Percentiles rank a stretch among this genome's conserved stretches.
Evolutionary conservation across 2,329 filamentous ascomycete species (phyloP).

Genomic region (Alternaria atra): DNA sequence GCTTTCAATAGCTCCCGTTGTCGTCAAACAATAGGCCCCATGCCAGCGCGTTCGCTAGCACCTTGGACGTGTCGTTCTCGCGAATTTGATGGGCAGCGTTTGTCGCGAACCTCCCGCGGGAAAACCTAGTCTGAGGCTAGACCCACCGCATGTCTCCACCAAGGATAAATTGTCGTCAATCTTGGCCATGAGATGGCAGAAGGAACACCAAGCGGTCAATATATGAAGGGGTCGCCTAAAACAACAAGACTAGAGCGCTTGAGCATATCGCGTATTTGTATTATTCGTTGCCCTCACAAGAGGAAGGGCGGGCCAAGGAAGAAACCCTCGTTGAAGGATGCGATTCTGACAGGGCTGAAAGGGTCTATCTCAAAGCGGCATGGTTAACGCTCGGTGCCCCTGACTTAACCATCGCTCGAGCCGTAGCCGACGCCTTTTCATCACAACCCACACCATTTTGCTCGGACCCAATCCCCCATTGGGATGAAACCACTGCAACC

Average conservation of each 20-base stretch:
- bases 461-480: conserved; percentile 18
- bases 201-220: neutral
- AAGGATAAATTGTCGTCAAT: neutral
- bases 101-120: conserved; percentile 1
- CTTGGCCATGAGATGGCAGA: neutral
- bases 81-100: conserved; percentile 3
- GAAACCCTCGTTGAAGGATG: conserved; percentile 1
- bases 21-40: neutral
- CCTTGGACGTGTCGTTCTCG: conserved; percentile 3
- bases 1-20: neutral
- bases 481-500: conserved; percentile 17
- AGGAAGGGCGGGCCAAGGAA: neutral
- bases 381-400: conserved; percentile 19
- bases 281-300: neutral
- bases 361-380: conserved; percentile 1
- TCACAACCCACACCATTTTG: conserved; percentile 13
- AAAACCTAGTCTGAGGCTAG: conserved; percentile 7
- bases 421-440: conserved; percentile 17
- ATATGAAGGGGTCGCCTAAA: neutral
- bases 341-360: conserved; percentile 4
- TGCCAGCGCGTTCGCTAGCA: neutral
- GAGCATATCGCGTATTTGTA: neutral
- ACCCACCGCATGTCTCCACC: conserved; percentile 1
- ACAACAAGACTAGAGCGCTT: neutral
- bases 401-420: conserved; percentile 12